Percentiles rank a stretch among this genome's conserved stretches.
These are phyloP conservation scores for Seiridium cupressi DNA, from an alignment of 2,329 filamentous ascomycete species.

Conservation along the genomic window DNA sequence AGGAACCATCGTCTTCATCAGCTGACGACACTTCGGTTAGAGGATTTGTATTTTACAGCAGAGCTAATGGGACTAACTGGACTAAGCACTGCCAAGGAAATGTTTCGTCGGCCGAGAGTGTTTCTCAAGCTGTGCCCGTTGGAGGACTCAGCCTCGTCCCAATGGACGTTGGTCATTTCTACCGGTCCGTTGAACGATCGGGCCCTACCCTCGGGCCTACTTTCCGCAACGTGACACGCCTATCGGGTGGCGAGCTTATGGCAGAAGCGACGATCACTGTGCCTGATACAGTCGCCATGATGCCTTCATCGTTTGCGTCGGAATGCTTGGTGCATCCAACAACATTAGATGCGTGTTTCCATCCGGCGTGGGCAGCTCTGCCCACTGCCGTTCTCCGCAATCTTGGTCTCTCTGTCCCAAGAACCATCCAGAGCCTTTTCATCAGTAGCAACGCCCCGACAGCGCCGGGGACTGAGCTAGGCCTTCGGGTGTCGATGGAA, in stretches of 20 bases:
- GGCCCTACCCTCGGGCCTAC: not conserved
- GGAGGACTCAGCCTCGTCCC: not conserved
- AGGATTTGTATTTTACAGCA: constrained; percentile 5
- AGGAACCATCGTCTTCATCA: not conserved
- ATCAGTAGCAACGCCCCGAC: not conserved
- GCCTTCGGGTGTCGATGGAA: not conserved
- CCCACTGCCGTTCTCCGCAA: not conserved
- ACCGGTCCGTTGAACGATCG: not conserved
- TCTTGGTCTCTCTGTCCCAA: constrained; percentile 1
- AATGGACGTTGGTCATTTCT: constrained; percentile 3
- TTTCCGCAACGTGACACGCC: not conserved
- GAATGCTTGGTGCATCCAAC: not conserved
- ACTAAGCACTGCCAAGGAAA: constrained; percentile 3
- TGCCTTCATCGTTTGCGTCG: not conserved
- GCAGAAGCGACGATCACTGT: constrained; percentile 2
- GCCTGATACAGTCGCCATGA: not conserved
- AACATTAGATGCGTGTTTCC: constrained; percentile 1
- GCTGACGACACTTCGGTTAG: not conserved
- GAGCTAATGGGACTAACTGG: not conserved
- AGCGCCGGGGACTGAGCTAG: not conserved
- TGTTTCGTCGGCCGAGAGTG: not conserved
- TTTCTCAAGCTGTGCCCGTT: not conserved
- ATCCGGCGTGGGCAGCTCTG: constrained; percentile 1
- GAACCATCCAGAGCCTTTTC: not conserved
- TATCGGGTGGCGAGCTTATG: not conserved